phyloP scores from a whole-genome alignment of 108 stramenopile genomes.

The Stephanodiscus triporus region DNA sequence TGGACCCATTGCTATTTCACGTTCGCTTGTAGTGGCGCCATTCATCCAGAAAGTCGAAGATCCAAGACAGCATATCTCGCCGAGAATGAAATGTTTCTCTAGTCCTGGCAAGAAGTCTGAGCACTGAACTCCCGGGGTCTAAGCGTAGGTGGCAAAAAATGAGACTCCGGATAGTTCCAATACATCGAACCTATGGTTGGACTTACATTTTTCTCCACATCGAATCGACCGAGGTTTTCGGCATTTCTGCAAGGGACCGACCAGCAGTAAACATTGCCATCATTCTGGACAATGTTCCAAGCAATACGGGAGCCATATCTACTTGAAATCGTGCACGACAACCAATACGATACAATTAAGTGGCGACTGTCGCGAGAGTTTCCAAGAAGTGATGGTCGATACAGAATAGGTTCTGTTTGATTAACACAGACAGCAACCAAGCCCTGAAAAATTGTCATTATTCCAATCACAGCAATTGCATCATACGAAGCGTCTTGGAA shows the following conservation, averaged over 20 bases:
- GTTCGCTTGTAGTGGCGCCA: conserved; percentile 37
- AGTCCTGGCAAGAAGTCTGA: not conserved
- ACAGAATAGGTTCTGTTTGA: conserved; percentile 14
- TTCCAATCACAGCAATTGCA: conserved; percentile 26
- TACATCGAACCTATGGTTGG: no score
- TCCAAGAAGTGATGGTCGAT: conserved; percentile 8
- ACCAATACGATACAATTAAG: conserved; percentile 34
- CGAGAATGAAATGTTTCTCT: conserved; percentile 15
- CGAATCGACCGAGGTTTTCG: not conserved
- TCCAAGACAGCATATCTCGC: conserved; percentile 33
- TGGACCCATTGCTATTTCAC: conserved; percentile 37
- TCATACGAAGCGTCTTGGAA: conserved; percentile 1
- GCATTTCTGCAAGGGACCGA: conserved; percentile 30
- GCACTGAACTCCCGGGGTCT: not conserved
- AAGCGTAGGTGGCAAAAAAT: not conserved
- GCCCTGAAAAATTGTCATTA: conserved; percentile 29
- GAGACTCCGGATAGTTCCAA: not conserved
- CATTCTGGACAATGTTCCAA: conserved; percentile 42
- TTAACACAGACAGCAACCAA: conserved; percentile 23
- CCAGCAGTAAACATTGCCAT: conserved; percentile 45
- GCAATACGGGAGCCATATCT: conserved; percentile 18
- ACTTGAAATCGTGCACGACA: conserved; percentile 21
- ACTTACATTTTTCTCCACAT: not conserved
- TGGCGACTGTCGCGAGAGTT: not conserved
- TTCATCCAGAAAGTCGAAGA: conserved; percentile 42